phyloP scores from a whole-genome alignment of 139 green algal genomes.

The Chlorella vulgaris region DNA sequence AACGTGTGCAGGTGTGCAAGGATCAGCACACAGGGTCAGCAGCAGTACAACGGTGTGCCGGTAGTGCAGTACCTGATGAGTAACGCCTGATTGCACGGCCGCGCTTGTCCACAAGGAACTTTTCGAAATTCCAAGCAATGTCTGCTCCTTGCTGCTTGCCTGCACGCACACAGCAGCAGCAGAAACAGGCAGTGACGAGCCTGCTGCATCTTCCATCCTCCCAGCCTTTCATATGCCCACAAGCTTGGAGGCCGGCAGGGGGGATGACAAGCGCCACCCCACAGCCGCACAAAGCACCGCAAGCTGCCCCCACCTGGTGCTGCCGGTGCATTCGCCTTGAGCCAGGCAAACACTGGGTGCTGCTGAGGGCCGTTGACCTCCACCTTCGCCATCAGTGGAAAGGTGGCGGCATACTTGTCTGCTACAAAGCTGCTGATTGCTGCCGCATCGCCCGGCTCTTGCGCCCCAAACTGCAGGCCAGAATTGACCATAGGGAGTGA shows the following conservation, averaged over 20 bases:
- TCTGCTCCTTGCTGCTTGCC: constrained; percentile 45
- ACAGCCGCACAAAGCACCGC: too few relatives aligned
- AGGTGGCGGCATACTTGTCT: constrained; percentile 72
- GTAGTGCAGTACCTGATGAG: background rate
- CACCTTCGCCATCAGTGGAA: constrained; percentile 95
- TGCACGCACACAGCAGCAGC: background rate
- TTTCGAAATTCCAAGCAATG: constrained; percentile 79
- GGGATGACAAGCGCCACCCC: too few relatives aligned
- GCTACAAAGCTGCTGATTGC: constrained; percentile 64
- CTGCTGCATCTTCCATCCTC: background rate
- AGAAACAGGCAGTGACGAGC: background rate
- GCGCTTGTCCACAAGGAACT: constrained; percentile 62
- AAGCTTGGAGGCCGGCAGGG: too few relatives aligned
- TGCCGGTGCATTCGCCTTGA: constrained; percentile 63
- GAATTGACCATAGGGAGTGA: background rate
- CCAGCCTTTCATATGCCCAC: too few relatives aligned
- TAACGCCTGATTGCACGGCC: constrained; percentile 49
- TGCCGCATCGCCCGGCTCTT: constrained; percentile 64
- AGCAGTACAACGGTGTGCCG: background rate
- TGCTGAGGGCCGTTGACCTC: constrained; percentile 5
- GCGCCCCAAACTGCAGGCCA: constrained; percentile 59
- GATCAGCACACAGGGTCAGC: background rate
- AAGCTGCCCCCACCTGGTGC: constrained; percentile 16
- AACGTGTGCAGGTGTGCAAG: too few relatives aligned
- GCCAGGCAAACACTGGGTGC: constrained; percentile 61